These are phyloP conservation scores for Diaporthe citrichinensis DNA, from an alignment of 2,329 filamentous ascomycete genomes.

Conservation along the genomic window DNA sequence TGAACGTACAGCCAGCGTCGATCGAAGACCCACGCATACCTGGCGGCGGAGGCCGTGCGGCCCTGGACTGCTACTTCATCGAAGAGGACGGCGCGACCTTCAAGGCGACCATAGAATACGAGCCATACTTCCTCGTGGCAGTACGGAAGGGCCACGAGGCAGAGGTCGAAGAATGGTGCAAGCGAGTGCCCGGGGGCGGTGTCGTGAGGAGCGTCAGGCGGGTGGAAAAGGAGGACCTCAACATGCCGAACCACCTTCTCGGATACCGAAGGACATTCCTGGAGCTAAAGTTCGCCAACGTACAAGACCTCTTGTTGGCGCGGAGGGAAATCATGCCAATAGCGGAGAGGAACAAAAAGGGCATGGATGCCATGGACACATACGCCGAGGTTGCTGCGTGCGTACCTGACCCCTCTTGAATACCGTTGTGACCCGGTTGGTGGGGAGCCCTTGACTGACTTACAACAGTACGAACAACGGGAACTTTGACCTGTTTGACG, in stretches of 20 bases:
- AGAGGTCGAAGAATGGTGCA: slow-evolving; percentile 96
- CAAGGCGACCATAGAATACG: slow-evolving; percentile 96
- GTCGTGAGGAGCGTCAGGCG: slow-evolving; percentile 83
- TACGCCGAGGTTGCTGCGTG: slow-evolving; percentile 96
- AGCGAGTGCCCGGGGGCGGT: slow-evolving; percentile 83
- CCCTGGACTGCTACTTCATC: slow-evolving; percentile 97
- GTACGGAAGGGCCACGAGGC: slow-evolving; percentile 89
- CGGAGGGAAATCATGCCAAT: slow-evolving; percentile 88
- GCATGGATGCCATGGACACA: slow-evolving; percentile 96
- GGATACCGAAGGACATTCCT: slow-evolving; percentile 92
- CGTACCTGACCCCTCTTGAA: slow-evolving; percentile 42
- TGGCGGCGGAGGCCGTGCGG: slow-evolving; percentile 88
- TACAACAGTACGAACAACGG: slow-evolving; percentile 72
- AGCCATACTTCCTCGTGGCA: slow-evolving; percentile 95
- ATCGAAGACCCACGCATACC: slow-evolving; percentile 88
- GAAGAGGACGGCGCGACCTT: slow-evolving; percentile 90
- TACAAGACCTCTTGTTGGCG: slow-evolving; percentile 87
- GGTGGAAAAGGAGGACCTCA: slow-evolving; percentile 92
- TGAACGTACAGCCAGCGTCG: slow-evolving; percentile 92
- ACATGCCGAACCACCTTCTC: slow-evolving; percentile 94
- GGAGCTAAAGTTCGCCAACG: slow-evolving; percentile 88
- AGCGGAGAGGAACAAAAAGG: slow-evolving; percentile 96
- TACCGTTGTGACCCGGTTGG: slow-evolving; percentile 20
- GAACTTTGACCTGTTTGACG: slow-evolving; percentile 95
- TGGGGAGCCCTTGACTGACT: slow-evolving; percentile 44